These are phyloP conservation scores for Pleurotus sapidus DNA, from an alignment of 768 basidiomycete species.

Conservation along the genomic window DNA sequence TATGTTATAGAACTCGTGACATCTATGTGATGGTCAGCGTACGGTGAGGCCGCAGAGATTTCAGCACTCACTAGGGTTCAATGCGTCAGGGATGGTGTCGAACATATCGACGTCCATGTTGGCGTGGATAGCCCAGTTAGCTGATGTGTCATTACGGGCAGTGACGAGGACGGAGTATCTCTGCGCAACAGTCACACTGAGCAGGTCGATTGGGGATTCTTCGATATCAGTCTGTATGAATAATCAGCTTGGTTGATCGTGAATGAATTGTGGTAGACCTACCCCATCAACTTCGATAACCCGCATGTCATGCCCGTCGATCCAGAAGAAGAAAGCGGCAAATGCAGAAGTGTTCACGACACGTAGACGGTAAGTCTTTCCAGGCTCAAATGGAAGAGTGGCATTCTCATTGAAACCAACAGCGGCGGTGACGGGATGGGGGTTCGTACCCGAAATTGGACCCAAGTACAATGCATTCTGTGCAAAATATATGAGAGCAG, in stretches of 20 bases:
- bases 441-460: conserved; percentile 48
- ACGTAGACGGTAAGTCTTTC: conserved; percentile 88
- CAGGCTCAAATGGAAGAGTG: conserved; percentile 77
- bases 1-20: conserved; percentile 85
- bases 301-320: conserved; percentile 83
- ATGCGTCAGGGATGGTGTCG: conserved; percentile 66
- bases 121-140: conserved; percentile 88
- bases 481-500: conserved; percentile 81
- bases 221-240: conserved; percentile 66
- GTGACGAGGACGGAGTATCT: conserved; percentile 92
- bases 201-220: conserved; percentile 65
- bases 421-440: conserved; percentile 46
- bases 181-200: conserved; percentile 83
- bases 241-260: neutral
- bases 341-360: conserved; percentile 84
- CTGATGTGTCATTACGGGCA: conserved; percentile 79
- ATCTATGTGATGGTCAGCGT: conserved; percentile 39
- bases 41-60: neutral
- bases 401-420: conserved; percentile 89
- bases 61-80: conserved; percentile 66
- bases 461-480: conserved; percentile 71
- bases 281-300: conserved; percentile 86
- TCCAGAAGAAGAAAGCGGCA: conserved; percentile 79
- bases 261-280: conserved; percentile 20
- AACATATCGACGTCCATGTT: conserved; percentile 94